Percentiles rank a stretch among this genome's conserved stretches.
Conservation (phyloP, 805 yeast genomes). For the Blastobotrys peoriensis region DNA sequence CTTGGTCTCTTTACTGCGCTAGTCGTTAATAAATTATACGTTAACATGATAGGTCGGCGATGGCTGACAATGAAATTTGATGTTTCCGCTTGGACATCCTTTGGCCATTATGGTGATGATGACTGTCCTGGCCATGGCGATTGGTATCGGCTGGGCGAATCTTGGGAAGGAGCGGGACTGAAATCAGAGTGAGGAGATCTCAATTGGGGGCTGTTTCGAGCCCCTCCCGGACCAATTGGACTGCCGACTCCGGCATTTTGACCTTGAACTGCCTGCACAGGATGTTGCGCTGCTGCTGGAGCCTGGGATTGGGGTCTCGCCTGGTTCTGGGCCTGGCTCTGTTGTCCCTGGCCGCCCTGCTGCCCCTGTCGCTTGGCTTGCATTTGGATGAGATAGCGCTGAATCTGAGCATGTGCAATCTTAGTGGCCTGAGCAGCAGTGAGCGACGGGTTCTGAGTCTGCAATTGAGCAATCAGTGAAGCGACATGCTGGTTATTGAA, state of each 20-base stretch:
- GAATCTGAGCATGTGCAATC: slow-evolving; percentile 29
- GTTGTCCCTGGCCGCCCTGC: too few relatives aligned
- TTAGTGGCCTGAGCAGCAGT: slow-evolving; percentile 29
- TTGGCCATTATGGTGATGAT: slow-evolving; percentile 5
- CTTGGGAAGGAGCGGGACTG: not conserved
- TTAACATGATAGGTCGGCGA: too few relatives aligned
- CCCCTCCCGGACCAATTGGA: too few relatives aligned
- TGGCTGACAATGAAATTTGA: too few relatives aligned
- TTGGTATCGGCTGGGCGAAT: slow-evolving; percentile 1
- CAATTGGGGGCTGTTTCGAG: not conserved
- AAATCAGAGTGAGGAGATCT: not conserved
- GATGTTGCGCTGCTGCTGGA: slow-evolving; percentile 10
- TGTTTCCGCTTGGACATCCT: too few relatives aligned
- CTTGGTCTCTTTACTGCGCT: too few relatives aligned
- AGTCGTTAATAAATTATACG: too few relatives aligned
- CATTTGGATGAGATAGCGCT: slow-evolving; percentile 23
- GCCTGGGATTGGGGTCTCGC: too few relatives aligned
- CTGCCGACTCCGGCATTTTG: too few relatives aligned
- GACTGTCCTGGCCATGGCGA: slow-evolving; percentile 8
- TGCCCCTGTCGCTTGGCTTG: slow-evolving; percentile 20
- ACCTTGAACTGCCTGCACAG: slow-evolving; percentile 29
- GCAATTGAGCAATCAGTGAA: slow-evolving; percentile 20
- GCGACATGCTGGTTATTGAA: slow-evolving; percentile 19
- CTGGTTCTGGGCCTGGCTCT: too few relatives aligned
- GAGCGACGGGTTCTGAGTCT: slow-evolving; percentile 25